These are phyloP conservation scores for Microdochium trichocladiopsis DNA, from an alignment of 2,329 filamentous ascomycete genomes.

Conservation along the genomic window DNA sequence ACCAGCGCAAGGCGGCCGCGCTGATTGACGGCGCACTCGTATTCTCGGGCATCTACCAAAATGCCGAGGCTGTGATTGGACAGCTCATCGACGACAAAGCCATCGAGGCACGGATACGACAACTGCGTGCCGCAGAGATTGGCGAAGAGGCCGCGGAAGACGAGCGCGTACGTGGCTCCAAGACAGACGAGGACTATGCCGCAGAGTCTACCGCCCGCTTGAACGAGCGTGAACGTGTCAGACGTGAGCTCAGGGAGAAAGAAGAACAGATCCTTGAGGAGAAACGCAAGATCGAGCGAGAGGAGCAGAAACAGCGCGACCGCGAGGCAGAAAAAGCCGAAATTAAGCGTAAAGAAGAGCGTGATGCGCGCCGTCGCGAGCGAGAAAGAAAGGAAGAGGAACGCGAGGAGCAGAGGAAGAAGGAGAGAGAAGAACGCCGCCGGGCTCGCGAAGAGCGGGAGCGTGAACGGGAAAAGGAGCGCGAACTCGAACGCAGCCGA, in stretches of 20 bases:
- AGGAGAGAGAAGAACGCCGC: constrained; percentile 47
- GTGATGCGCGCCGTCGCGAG: constrained; percentile 40
- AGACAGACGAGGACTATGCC: constrained; percentile 68
- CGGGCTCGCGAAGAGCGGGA: constrained; percentile 19
- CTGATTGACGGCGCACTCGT: constrained; percentile 75
- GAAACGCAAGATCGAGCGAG: constrained; percentile 48
- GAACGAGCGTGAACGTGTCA: constrained; percentile 52
- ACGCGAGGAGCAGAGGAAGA: constrained; percentile 37
- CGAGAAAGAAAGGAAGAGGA: constrained; percentile 25
- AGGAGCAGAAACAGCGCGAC: constrained; percentile 45
- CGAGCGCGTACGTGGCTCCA: constrained; percentile 58
- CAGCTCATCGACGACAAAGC: constrained; percentile 59
- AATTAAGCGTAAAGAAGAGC: constrained; percentile 39
- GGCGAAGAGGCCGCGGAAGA: constrained; percentile 61
- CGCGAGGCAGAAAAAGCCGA: constrained; percentile 42
- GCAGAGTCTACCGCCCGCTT: constrained; percentile 56
- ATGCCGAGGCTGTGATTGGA: constrained; percentile 60
- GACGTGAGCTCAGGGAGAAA: constrained; percentile 52
- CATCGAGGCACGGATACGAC: constrained; percentile 64
- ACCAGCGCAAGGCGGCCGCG: constrained; percentile 65
- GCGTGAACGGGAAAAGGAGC: constrained; percentile 27
- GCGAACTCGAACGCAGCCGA: constrained; percentile 31
- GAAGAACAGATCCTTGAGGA: constrained; percentile 56
- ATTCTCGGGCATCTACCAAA: constrained; percentile 67
- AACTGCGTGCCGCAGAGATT: constrained; percentile 59